Base-by-base conservation (phyloP, 352 stramenopile species). In the Phytophthora capsici region DNA sequence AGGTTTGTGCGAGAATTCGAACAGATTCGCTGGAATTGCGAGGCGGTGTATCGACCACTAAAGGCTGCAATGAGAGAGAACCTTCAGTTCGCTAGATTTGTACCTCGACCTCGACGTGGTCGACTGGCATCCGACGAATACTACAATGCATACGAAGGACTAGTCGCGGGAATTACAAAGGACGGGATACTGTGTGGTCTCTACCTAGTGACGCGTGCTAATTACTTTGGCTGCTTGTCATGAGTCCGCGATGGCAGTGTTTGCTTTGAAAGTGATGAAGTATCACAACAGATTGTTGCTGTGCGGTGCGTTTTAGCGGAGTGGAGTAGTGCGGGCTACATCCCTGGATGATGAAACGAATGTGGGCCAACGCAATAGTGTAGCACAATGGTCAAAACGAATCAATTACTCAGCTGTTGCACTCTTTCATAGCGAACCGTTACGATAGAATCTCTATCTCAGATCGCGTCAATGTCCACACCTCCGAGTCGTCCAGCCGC, bases 401-500 rank as follows among this genome's bases (percentile, higher is more conserved):
- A 32, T 32, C 28, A 32, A 32, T 32, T 32, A 32, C 28, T 32
- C 28, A 13, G 28, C 28, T 32, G 28, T 32, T 32, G 28, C 28
- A 32, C 12, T 32, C 28, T 2, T 32, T 32, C 28, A 9, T 12
- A 32, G n/a, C 28, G 28, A 32, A 12, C 8, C 28, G 28, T 32
- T 32, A 7, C 28, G 28, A 32, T 32, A 32, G 28, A 12, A 32
- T 32, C 12, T 32, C 28, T 32, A 32, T 1, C 28, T 32, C 28
- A 62, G 2, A 74, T 16, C 32, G 49, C 19, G 63, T 74, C 65
- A 23, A 90, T 69, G 22, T 92, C 80, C 19, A 93, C 63, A 36
- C 75, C 86, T 2, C 82, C 83, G 6, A 94, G 80, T 8, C 86
- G 79, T 13, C 86, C 86, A 0, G 79, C 76, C 3, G 86, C 84